Percentiles rank a stretch among this genome's conserved stretches.
These are phyloP conservation scores for Quercus bicolor DNA, from an alignment of 306 rosid genomes.

Conservation along the genomic window DNA sequence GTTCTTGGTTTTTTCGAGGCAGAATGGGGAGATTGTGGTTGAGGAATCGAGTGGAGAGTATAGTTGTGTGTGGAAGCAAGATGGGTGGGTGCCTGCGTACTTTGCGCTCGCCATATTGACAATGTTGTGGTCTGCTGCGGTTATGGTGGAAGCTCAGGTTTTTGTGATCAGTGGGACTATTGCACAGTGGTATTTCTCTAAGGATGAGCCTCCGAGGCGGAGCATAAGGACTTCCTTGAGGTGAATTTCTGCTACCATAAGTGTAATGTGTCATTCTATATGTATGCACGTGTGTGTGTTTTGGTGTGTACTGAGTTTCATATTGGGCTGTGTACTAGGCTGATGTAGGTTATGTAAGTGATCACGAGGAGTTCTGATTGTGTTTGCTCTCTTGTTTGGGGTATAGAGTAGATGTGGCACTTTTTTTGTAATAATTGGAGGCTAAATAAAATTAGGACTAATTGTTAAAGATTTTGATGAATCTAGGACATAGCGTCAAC, in stretches of 20 bases:
- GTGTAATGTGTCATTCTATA: background rate
- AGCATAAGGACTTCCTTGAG: conserved; percentile 70
- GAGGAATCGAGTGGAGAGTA: conserved; percentile 37
- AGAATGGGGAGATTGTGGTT: conserved; percentile 58
- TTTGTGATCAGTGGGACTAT: conserved; percentile 85
- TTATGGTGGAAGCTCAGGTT: conserved; percentile 75
- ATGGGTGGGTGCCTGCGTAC: conserved; percentile 88
- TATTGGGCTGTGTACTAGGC: no score
- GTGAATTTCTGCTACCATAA: conserved; percentile 29
- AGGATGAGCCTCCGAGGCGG: conserved; percentile 44
- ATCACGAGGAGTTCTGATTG: no score
- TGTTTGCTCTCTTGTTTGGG: background rate
- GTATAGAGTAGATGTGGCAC: no score
- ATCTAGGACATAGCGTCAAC: background rate
- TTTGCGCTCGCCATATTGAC: conserved; percentile 81
- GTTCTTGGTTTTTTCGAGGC: conserved; percentile 71
- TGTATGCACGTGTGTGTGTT: background rate
- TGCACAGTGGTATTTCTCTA: conserved; percentile 85
- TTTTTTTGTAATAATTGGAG: no score
- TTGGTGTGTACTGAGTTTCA: no score
- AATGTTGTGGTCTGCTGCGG: conserved; percentile 80
- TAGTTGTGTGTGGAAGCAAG: conserved; percentile 81
- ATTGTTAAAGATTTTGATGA: background rate
- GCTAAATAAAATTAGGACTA: no score
- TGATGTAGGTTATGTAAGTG: no score